Base-by-base conservation (phyloP, 2,329 filamentous ascomycete genomes). In the Xylariales sp. region DNA sequence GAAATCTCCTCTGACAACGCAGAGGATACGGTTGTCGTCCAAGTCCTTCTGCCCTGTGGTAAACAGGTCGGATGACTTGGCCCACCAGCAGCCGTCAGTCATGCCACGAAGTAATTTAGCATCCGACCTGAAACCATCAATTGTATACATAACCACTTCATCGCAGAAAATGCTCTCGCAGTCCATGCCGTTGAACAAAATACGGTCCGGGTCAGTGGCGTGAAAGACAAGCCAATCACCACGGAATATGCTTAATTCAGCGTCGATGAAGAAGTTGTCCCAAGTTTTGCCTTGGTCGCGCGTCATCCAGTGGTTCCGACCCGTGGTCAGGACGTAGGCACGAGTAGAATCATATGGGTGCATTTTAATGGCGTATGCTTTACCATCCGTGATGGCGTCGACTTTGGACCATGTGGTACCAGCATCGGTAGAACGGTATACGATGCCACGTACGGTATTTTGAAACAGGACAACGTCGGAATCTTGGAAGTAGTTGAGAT, bases 401-500 rank as follows among this genome's bases (percentile, higher is more conserved):
- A 91, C 68, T 44, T 66, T 67, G 30, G 77, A 65, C 91, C 93
- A 98, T 31, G 69, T 76, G 50, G 76, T 76, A 48, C 93, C 94
- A 27, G 86, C 89, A 65, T 97, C 80, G 32, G 73, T 71, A 30
- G 91, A 95, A 43, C 87, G 82, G 61, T 83, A 89, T 36, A 95
- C 72, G 45, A 78, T 79, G 42, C 74, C 72, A 28, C 74, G 73
- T 12, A 71, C 61, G 34, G 68, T 55, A 57, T 95, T 85, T 52
- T 84, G 81, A 56, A 88, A 81, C 31, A 97, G 64, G 42, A 95
- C 71, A 36, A 85, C 78, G 59, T 95, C 83, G 48, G 87, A 90
- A 60, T 91, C 87, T 55, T 93, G 83, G 57, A 98, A 97, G 65
- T 95, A 98, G 65, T 85, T 85, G 48, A 96, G 68, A 57, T 81